Base-by-base conservation (phyloP, 306 rosid genomes). In the Fragaria iinumae region DNA sequence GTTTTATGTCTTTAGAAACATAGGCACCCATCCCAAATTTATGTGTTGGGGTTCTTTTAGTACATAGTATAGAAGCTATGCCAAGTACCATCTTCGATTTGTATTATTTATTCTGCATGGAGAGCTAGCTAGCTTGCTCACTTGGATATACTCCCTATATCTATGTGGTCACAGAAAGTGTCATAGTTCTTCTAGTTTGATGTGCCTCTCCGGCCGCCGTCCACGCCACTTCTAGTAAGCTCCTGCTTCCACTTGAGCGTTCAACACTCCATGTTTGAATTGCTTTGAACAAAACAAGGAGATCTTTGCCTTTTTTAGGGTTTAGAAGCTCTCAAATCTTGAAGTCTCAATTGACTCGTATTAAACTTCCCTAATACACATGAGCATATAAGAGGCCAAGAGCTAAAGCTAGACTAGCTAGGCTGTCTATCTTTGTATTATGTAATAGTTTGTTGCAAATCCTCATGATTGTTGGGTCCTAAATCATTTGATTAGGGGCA, bases 11-110 rank as follows among this genome's bases (percentile, higher is more conserved):
- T 62, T 81, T 73, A 66, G 71, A 85, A 80, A 80, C 77, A 76
- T 77, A 77, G 85, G 86, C 92, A 85, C 8, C 36, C 38, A 74
- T 80, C 91, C 93, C 86, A 73, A 74, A 47, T 81, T 85, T 80
- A 38, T 79, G 87, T 57, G 48, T 65, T 79, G 71, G 83, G 72
- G 65, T 72, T 12, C 63, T 63, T 21, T 69, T 78, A 60, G 72
- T 72, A 47, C 76, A 79, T 80, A 16, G 74, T 77, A 73, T 73
- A 38, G 76, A 82, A 78, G 80, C 81, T 81, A 79, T 10, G 69
- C 17, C 67, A 73, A 39, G 44, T 64, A 27, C 83, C 74, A 73
- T 6, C 69, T 73, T 68, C 62, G 72, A 44, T 63, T 60, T 29
- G 63, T 29, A 17, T 70, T 49, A 48, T 34, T 48, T 47, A 47